These are phyloP conservation scores for Trichothecium roseum DNA, from an alignment of 2,329 filamentous ascomycete genomes.

Conservation along the genomic window DNA sequence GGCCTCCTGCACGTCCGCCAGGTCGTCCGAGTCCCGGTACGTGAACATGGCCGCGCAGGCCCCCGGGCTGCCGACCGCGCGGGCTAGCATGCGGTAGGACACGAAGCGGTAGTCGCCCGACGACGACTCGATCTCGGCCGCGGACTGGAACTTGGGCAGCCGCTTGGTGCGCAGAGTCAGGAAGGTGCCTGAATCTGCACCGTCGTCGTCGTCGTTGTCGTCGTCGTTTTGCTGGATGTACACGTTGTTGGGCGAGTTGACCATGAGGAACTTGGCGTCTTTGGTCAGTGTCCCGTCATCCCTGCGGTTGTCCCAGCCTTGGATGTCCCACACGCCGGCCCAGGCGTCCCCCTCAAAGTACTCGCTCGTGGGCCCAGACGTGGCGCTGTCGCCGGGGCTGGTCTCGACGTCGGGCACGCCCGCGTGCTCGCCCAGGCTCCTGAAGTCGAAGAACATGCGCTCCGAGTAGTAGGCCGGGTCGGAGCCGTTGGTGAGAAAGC, in stretches of 20 bases:
- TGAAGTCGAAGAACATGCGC: slow-evolving; percentile 41
- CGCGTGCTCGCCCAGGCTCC: slow-evolving; percentile 28
- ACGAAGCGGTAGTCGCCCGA: slow-evolving; percentile 15
- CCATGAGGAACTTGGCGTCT: slow-evolving; percentile 21
- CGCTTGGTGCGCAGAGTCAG: slow-evolving; percentile 37
- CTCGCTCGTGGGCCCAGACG: slow-evolving; percentile 21
- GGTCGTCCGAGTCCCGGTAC: slow-evolving; percentile 27
- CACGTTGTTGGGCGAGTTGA: slow-evolving; percentile 31
- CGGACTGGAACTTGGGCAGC: slow-evolving; percentile 31
- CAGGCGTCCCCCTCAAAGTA: slow-evolving; percentile 27
- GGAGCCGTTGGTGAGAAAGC: slow-evolving; percentile 37
- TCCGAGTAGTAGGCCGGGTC: slow-evolving; percentile 30
- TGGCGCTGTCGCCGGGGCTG: slow-evolving; percentile 15
- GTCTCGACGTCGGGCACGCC: slow-evolving; percentile 18
- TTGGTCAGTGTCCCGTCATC: slow-evolving; percentile 8
- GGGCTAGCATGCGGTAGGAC: slow-evolving; percentile 38
- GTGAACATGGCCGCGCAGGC: slow-evolving; percentile 44
- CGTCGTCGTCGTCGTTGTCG: slow-evolving; percentile 18
- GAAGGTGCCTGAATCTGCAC: slow-evolving; percentile 25
- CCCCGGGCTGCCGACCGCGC: slow-evolving; percentile 34
- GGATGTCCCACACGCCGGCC: slow-evolving; percentile 25
- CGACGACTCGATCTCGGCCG: slow-evolving; percentile 35
- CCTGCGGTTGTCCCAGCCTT: slow-evolving; percentile 28
- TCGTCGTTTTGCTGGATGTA: slow-evolving; percentile 35
- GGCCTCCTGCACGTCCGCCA: slow-evolving; percentile 34